These are phyloP conservation scores for Discostella stelligera DNA, from an alignment of 352 stramenopile species.

Conservation along the genomic window DNA sequence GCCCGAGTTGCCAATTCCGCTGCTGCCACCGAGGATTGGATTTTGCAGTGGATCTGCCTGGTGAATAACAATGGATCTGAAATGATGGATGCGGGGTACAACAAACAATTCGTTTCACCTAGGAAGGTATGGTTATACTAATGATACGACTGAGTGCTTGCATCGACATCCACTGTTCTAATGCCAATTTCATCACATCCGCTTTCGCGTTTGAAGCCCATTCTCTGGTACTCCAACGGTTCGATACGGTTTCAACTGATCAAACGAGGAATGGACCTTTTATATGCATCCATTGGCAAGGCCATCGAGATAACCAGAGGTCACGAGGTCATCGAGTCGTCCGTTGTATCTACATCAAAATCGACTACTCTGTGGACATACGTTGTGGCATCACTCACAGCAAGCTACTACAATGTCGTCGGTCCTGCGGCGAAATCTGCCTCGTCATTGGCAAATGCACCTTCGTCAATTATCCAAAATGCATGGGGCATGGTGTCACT, in stretches of 20 bases:
- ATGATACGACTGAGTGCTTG: neutral
- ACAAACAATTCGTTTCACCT: conserved; percentile 18
- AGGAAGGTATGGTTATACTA: conserved; percentile 22
- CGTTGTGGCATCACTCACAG: conserved; percentile 59
- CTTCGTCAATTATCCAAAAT: conserved; percentile 66
- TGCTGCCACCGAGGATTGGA: conserved; percentile 43
- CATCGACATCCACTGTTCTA: conserved; percentile 5
- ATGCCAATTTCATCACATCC: neutral
- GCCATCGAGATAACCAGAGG: conserved; percentile 60
- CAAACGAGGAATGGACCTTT: conserved; percentile 74
- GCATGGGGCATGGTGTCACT: conserved; percentile 79
- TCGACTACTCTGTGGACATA: conserved; percentile 51
- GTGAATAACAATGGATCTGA: conserved; percentile 32
- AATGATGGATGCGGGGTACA: neutral
- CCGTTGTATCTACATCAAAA: conserved; percentile 31
- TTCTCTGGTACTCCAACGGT: conserved; percentile 73
- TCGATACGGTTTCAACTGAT: conserved; percentile 76
- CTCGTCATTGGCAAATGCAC: conserved; percentile 42
- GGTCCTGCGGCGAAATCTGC: conserved; percentile 50
- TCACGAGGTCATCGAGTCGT: conserved; percentile 24
- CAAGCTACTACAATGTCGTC: conserved; percentile 75
- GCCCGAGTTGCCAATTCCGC: conserved; percentile 33
- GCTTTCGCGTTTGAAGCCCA: conserved; percentile 22
- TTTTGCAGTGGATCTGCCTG: conserved; percentile 49
- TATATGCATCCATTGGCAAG: conserved; percentile 77